Percentiles rank a stretch among this genome's conserved stretches.
Evolutionary conservation across 2,329 filamentous ascomycete genomes (phyloP).

Genomic region (Mycosphaerella arachidis): DNA sequence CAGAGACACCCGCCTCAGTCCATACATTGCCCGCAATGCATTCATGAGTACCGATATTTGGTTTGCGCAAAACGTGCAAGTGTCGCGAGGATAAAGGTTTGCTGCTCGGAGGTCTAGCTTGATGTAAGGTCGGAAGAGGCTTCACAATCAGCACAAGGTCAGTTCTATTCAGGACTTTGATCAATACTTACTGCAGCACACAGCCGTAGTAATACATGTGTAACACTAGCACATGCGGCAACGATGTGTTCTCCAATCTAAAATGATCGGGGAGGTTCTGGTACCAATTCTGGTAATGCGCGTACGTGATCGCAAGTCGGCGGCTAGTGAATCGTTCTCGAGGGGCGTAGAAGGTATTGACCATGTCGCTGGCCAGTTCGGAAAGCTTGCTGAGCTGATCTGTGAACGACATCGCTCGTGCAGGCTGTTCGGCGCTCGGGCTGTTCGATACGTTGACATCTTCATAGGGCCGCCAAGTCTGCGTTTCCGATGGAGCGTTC

Average conservation of each 20-base stretch:
- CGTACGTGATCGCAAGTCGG: constrained; percentile 61
- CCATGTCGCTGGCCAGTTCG: constrained; percentile 66
- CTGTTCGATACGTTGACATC: constrained; percentile 40
- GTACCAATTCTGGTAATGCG: constrained; percentile 68
- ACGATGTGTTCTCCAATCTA: constrained; percentile 63
- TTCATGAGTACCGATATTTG: constrained; percentile 41
- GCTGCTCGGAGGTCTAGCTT: constrained; percentile 57
- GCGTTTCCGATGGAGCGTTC: constrained; percentile 28
- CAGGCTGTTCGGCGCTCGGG: constrained; percentile 63
- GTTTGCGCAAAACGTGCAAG: constrained; percentile 53
- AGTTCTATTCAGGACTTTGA: background rate
- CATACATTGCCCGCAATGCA: constrained; percentile 42
- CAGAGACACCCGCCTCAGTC: constrained; percentile 38
- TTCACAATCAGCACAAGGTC: constrained; percentile 56
- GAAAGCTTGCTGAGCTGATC: constrained; percentile 64
- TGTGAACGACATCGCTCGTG: constrained; percentile 46
- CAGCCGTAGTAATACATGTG: constrained; percentile 36
- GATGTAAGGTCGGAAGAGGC: constrained; percentile 68
- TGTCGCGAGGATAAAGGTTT: constrained; percentile 58
- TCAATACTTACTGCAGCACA: constrained; percentile 55
- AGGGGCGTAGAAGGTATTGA: constrained; percentile 69
- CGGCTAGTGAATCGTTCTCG: constrained; percentile 60
- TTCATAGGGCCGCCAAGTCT: constrained; percentile 36
- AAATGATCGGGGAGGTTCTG: constrained; percentile 61
- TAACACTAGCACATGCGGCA: constrained; percentile 67